A percentile compares a stretch with the other conserved stretches of the same genome.
Evolutionary conservation across 768 basidiomycete genomes (phyloP).

Genomic region (Clavulina sp.): DNA sequence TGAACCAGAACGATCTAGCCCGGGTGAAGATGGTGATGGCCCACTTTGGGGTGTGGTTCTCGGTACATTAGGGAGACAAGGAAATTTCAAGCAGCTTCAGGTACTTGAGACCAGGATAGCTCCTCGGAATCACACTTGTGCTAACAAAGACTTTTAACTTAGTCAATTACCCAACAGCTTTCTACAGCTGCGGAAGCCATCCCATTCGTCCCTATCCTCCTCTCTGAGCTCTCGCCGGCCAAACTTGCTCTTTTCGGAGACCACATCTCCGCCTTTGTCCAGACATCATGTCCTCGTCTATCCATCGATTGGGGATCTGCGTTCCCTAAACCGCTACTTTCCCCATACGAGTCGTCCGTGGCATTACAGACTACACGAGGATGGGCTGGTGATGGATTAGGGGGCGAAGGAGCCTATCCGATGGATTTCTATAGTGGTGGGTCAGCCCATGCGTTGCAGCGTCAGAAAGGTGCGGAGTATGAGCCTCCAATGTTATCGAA

Average conservation of each 20-base stretch:
- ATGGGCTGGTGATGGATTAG: constrained; percentile 35
- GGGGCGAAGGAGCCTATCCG: constrained; percentile 43
- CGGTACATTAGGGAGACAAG: constrained; percentile 89
- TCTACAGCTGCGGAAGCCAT: constrained; percentile 34
- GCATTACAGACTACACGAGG: constrained; percentile 50
- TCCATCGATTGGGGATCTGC: constrained; percentile 99
- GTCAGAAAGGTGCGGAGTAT: constrained; percentile 8
- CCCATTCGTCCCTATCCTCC: constrained; percentile 75
- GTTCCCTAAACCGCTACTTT: constrained; percentile 72
- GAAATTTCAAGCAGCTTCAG: constrained; percentile 76
- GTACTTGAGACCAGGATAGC: constrained; percentile 19
- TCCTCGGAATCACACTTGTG: background rate
- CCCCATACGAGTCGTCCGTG: constrained; percentile 84
- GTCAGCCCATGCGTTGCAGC: constrained; percentile 18
- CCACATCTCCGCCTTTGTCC: constrained; percentile 77
- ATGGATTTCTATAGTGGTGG: constrained; percentile 94
- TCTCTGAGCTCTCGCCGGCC: constrained; percentile 93
- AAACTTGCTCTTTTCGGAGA: constrained; percentile 66
- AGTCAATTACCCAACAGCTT: constrained; percentile 65
- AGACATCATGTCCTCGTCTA: constrained; percentile 90
- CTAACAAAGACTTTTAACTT: background rate
- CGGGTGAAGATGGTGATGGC: constrained; percentile 8
- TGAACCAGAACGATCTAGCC: constrained; percentile 6
- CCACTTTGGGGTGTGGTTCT: constrained; percentile 78
- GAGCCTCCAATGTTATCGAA: background rate